Conservation (phyloP, 2,329 filamentous ascomycete genomes). For the Phaeosphaeria sp. region DNA sequence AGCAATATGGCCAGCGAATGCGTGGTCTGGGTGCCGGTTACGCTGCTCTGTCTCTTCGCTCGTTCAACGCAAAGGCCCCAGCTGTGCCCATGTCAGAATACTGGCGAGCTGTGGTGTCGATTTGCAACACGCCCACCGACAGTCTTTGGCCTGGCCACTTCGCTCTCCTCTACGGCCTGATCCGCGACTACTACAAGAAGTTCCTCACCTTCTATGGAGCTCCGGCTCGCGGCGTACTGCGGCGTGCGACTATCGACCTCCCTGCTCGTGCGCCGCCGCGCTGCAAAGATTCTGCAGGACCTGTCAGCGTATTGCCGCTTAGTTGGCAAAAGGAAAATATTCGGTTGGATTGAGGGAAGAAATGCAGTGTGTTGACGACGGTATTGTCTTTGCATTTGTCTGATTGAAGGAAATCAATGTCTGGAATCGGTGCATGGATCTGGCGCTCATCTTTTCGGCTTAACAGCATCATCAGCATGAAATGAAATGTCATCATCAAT, state of each 20-base stretch:
- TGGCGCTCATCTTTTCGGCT: neutral
- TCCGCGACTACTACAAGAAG: slow-evolving; percentile 71
- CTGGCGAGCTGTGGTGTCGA: slow-evolving; percentile 78
- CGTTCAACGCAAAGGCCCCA: slow-evolving; percentile 65
- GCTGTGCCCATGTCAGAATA: slow-evolving; percentile 84
- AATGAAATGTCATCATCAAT: neutral
- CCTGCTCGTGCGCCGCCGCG: slow-evolving; percentile 55
- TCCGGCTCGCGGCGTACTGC: slow-evolving; percentile 73
- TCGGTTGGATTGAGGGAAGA: slow-evolving; percentile 18
- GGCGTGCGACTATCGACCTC: slow-evolving; percentile 75
- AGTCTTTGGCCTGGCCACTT: slow-evolving; percentile 57
- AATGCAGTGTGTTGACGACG: neutral
- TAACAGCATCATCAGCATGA: slow-evolving; percentile 7
- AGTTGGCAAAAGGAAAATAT: slow-evolving; percentile 39
- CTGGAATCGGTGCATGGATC: neutral
- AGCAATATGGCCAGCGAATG: slow-evolving; percentile 80
- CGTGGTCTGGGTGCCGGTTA: slow-evolving; percentile 84
- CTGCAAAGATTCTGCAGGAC: slow-evolving; percentile 34
- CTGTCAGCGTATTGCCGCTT: slow-evolving; percentile 39
- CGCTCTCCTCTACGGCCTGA: slow-evolving; percentile 59
- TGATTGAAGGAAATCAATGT: neutral
- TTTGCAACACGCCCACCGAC: slow-evolving; percentile 74
- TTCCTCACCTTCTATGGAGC: slow-evolving; percentile 84
- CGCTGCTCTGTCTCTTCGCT: slow-evolving; percentile 79
- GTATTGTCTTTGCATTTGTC: neutral